These are phyloP conservation scores for Chaetomium sp. DNA, from an alignment of 2,329 filamentous ascomycete genomes.

Conservation along the genomic window DNA sequence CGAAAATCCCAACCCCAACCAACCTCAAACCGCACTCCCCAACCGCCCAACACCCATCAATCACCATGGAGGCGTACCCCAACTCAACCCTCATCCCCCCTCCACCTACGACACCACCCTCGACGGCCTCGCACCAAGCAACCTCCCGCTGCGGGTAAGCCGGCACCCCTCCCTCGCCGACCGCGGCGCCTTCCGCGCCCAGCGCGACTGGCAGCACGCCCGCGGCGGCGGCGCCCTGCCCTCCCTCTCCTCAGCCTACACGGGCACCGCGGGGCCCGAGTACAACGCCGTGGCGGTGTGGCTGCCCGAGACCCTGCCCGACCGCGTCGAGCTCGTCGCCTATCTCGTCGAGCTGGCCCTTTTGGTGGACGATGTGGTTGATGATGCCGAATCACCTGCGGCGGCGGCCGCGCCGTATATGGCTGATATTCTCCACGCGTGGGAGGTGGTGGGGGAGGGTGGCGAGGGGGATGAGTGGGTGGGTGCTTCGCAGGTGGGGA, in stretches of 20 bases:
- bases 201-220: constrained; percentile 22
- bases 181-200: constrained; percentile 23
- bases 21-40: neutral
- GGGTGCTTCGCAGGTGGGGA: neutral
- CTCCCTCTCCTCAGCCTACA: neutral
- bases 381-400: constrained; percentile 5
- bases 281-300: constrained; percentile 4
- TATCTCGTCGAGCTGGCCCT: constrained; percentile 22
- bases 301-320: constrained; percentile 15
- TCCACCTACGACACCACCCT: constrained; percentile 2
- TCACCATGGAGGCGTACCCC: constrained; percentile 6
- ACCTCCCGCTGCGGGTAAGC: constrained; percentile 19
- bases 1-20: neutral
- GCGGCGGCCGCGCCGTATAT: neutral
- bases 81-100: constrained; percentile 1
- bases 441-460: neutral
- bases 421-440: neutral
- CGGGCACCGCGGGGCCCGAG: constrained; percentile 16
- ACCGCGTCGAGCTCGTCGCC: constrained; percentile 21
- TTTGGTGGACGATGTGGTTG: constrained; percentile 24
- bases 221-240: too few species aligned
- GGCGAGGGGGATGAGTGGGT: neutral
- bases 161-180: constrained; percentile 10
- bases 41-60: neutral
- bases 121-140: constrained; percentile 11